Evolutionary conservation across 352 stramenopile species (phyloP).

Genomic region (Globisporangium yorkense): DNA sequence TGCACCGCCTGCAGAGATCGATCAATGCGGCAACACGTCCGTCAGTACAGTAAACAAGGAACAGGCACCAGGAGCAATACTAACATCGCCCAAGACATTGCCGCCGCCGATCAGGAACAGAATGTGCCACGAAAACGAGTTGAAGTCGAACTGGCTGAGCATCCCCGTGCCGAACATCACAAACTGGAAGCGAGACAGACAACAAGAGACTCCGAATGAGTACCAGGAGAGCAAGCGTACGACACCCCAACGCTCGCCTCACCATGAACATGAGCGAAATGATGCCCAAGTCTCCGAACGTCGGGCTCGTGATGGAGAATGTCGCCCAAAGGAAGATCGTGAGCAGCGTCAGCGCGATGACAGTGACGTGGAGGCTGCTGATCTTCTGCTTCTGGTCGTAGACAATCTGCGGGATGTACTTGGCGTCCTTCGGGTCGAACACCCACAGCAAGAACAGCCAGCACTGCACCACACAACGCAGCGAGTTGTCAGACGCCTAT

Average conservation of each 20-base stretch:
- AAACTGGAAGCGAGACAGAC: conserved; percentile 31
- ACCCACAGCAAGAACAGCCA: conserved; percentile 88
- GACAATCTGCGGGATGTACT: conserved; percentile 90
- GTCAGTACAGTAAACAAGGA: neutral
- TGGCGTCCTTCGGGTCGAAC: conserved; percentile 82
- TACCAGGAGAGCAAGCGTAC: neutral
- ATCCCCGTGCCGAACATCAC: conserved; percentile 87
- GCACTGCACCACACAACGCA: conserved; percentile 31
- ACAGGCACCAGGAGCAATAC: conserved; percentile 17
- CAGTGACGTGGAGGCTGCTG: conserved; percentile 83
- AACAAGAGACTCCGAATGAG: neutral
- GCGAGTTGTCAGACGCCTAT: neutral
- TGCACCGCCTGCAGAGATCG: conserved; percentile 48
- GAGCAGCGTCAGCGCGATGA: conserved; percentile 85
- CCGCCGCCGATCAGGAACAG: conserved; percentile 90
- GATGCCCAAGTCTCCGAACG: conserved; percentile 90
- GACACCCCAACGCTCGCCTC: conserved; percentile 1
- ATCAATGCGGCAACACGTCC: neutral
- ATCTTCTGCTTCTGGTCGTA: conserved; percentile 90
- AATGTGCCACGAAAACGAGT: conserved; percentile 93
- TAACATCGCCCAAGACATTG: conserved; percentile 89
- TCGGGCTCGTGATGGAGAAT: conserved; percentile 78
- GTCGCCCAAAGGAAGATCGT: conserved; percentile 90
- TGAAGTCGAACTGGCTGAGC: conserved; percentile 91
- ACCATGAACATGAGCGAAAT: conserved; percentile 91